These are phyloP conservation scores for Penicillium ucsense DNA, from an alignment of 495 filamentous ascomycete genomes.

Conservation along the genomic window DNA sequence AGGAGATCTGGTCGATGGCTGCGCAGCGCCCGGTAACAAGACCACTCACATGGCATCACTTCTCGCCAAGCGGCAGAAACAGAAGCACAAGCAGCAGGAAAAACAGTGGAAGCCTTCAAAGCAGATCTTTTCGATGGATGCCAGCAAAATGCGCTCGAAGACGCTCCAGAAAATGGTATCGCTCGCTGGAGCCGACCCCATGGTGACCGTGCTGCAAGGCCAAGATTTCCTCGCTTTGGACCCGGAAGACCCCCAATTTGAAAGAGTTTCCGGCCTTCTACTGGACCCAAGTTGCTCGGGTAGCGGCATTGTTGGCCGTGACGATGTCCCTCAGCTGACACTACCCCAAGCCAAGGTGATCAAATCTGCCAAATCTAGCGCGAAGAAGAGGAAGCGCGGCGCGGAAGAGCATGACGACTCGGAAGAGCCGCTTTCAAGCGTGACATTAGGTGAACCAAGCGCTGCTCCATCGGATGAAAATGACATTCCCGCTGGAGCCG, in stretches of 20 bases:
- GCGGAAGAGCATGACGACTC: slow-evolving; percentile 16
- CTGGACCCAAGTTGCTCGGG: slow-evolving; percentile 93
- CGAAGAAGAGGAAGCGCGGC: slow-evolving; percentile 37
- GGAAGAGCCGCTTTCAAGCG: slow-evolving; percentile 7
- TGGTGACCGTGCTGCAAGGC: slow-evolving; percentile 56
- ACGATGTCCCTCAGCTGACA: slow-evolving; percentile 56
- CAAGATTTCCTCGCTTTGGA: slow-evolving; percentile 73
- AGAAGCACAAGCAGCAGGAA: slow-evolving; percentile 11
- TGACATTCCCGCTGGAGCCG: slow-evolving; percentile 17
- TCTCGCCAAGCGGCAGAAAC: slow-evolving; percentile 28
- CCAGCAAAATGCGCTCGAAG: slow-evolving; percentile 44
- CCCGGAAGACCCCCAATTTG: slow-evolving; percentile 43
- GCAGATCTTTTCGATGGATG: slow-evolving; percentile 35
- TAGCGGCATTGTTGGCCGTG: slow-evolving; percentile 83
- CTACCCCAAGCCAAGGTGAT: slow-evolving; percentile 24
- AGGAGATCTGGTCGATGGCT: slow-evolving; percentile 78
- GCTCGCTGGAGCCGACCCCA: slow-evolving; percentile 54
- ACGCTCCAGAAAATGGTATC: slow-evolving; percentile 76
- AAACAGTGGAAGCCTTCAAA: slow-evolving; percentile 14
- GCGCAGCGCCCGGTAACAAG: slow-evolving; percentile 93
- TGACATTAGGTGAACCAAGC: slow-evolving; percentile 3
- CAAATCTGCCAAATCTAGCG: slow-evolving; percentile 15
- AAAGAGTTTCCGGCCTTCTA: slow-evolving; percentile 59
- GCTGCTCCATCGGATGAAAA: slow-evolving; percentile 26
- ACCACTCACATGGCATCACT: slow-evolving; percentile 87